Percentiles rank a stretch among this genome's conserved stretches.
These are phyloP conservation scores for Begonia peltatifolia DNA, from an alignment of 306 rosid genomes.

Conservation along the genomic window DNA sequence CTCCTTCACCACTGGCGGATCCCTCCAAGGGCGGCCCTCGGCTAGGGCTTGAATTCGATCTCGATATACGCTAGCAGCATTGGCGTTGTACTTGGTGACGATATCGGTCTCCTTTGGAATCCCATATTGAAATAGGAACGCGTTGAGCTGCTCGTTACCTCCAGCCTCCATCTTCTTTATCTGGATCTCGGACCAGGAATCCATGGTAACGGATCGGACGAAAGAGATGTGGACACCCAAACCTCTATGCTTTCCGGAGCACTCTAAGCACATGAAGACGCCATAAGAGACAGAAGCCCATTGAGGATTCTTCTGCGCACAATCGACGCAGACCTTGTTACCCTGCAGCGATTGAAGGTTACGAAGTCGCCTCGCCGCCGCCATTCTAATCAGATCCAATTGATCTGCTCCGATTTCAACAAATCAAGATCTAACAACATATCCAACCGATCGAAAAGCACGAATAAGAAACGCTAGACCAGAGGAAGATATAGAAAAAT, in stretches of 20 bases:
- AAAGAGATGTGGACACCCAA: constrained; percentile 87
- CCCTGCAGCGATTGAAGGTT: constrained; percentile 68
- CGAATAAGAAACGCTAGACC: too few species aligned
- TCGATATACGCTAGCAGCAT: constrained; percentile 66
- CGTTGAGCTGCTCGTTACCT: constrained; percentile 68
- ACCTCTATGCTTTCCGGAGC: constrained; percentile 98
- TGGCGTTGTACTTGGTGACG: constrained; percentile 69
- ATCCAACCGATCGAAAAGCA: too few species aligned
- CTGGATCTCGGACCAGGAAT: constrained; percentile 97
- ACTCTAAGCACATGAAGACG: constrained; percentile 88
- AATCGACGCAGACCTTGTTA: constrained; percentile 85
- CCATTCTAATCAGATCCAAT: constrained; percentile 30
- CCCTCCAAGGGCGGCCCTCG: constrained; percentile 86
- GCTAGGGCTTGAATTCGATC: constrained; percentile 90
- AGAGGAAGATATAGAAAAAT: too few species aligned
- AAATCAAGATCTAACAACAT: neutral
- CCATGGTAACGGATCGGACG: constrained; percentile 94
- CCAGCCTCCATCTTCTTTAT: constrained; percentile 96
- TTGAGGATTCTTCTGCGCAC: constrained; percentile 90
- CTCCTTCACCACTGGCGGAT: constrained; percentile 78
- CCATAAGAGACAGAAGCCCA: constrained; percentile 99
- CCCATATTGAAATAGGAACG: constrained; percentile 61
- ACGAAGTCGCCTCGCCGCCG: constrained; percentile 89
- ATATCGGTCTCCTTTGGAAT: constrained; percentile 76
- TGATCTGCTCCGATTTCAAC: constrained; percentile 14